Evolutionary conservation across 2,329 filamentous ascomycete genomes (phyloP), one percentile per base, ranked within the genome.

Genomic region (Dactylellina leptospora): DNA sequence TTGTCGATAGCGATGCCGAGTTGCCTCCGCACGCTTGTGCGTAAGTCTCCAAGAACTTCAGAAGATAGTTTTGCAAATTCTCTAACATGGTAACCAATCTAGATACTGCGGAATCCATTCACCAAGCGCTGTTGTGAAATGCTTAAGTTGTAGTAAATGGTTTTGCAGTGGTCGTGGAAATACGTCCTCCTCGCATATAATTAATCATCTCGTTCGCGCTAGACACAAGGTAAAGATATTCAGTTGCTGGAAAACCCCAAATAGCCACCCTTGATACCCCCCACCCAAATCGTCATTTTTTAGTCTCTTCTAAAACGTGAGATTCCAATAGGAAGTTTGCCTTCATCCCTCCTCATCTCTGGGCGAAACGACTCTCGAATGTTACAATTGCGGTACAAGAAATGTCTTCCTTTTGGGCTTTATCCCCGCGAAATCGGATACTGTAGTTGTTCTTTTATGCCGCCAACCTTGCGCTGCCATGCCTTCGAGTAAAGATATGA

Each of bases 321-420:
- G 36, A n/a, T 11, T 40, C 10, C 18, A 38, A 53, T 61, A 77
- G 84, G 96, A 99, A 82, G 95, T 99, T 58, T 93, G 97, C 80
- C 87, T 99, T 61, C 95, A 99, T 80, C 93, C 95, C 5, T 88
- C 89, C 76, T 97, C 95, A 16, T 89, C 92, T 5, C 87, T 99
- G 9, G 95, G 95, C 74, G 96, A 99, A 79, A 99, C 95, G 0
- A 91, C 96, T 36, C 86, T 99, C 74, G 95, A 99, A 83, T 99
- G 95, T 82, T 99, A 99, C 83, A 97, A 97, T 82, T 99, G 95
- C 80, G 95, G 93, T 48, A 97, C 92, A n/a, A 97, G 97, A 82
- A 99, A 99, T 79, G 93, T 97, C 51, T 99, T 99, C 77, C 84
- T 97, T 33, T 88, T 99, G 25, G 95, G 95, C 4, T 99, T 99